These are phyloP conservation scores for Calonectria multiphialidica DNA, from an alignment of 2,329 filamentous ascomycete genomes.

Conservation along the genomic window DNA sequence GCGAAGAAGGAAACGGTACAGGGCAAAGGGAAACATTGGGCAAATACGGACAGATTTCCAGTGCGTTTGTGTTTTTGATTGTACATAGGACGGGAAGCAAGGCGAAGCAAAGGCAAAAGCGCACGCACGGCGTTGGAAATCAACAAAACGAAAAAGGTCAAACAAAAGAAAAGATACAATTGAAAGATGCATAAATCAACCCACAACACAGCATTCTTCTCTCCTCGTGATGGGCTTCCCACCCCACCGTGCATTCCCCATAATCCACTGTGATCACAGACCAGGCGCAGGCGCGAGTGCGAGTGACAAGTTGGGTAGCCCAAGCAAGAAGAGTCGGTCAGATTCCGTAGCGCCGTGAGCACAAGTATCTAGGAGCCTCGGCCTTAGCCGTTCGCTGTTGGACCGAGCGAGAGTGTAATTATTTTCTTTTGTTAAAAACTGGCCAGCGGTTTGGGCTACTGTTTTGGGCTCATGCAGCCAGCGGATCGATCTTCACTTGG, in stretches of 20 bases:
- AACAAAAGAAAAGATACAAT: constrained; percentile 10
- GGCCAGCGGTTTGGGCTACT: background rate
- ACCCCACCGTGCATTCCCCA: background rate
- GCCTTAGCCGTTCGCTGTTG: background rate
- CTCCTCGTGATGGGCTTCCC: background rate
- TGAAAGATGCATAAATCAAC: background rate
- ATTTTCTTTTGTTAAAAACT: background rate
- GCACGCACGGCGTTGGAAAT: constrained; percentile 6
- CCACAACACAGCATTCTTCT: background rate
- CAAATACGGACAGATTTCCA: constrained; percentile 17
- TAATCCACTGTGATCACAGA: constrained; percentile 1
- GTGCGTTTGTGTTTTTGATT: constrained; percentile 21
- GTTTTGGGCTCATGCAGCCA: background rate
- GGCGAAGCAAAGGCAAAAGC: constrained; percentile 11
- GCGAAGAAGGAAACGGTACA: constrained; percentile 23
- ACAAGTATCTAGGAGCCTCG: background rate
- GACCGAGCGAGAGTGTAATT: background rate
- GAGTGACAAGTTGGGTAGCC: background rate
- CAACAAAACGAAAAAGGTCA: background rate
- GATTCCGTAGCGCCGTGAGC: background rate
- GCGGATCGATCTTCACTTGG: background rate
- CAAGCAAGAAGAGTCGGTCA: background rate
- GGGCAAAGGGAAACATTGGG: background rate
- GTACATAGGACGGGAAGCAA: constrained; percentile 22
- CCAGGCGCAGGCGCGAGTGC: background rate